Evolutionary conservation across 768 basidiomycete genomes (phyloP).

Genomic region (Lyophyllum atratum): DNA sequence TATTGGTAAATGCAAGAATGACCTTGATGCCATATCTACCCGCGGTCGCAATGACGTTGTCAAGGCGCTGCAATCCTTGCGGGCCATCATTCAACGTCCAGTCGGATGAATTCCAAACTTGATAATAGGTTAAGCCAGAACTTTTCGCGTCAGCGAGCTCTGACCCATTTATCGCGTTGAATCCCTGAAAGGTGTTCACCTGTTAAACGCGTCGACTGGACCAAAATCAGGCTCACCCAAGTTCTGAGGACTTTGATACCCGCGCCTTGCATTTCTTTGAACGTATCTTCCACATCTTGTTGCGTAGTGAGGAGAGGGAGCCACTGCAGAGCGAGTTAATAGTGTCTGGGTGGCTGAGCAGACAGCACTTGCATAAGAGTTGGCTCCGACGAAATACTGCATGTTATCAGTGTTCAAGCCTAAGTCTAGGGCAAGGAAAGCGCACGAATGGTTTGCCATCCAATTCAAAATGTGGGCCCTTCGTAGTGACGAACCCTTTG

Average conservation of each 20-base stretch:
- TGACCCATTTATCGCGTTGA: constrained; percentile 44
- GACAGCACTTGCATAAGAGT: constrained; percentile 46
- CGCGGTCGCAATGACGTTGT: constrained; percentile 51
- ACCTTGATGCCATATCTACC: constrained; percentile 52
- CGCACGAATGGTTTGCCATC: constrained; percentile 55
- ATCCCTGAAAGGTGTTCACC: constrained; percentile 30
- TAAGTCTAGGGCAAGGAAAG: background rate
- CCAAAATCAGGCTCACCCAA: constrained; percentile 37
- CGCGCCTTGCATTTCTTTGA: constrained; percentile 46
- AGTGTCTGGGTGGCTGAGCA: background rate
- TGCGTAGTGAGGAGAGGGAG: constrained; percentile 50
- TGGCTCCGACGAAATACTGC: constrained; percentile 49
- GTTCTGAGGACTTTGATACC: constrained; percentile 57
- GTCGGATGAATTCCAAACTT: constrained; percentile 52
- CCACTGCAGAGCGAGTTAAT: constrained; percentile 38
- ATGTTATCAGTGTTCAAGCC: constrained; percentile 14
- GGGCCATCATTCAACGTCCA: constrained; percentile 54
- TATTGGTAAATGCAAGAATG: constrained; percentile 56
- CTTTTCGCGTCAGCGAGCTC: constrained; percentile 44
- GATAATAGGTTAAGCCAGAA: constrained; percentile 52
- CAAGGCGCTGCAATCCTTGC: constrained; percentile 55
- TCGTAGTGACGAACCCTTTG: constrained; percentile 45
- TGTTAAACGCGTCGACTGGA: background rate
- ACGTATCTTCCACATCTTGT: constrained; percentile 50
- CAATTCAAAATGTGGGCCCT: constrained; percentile 41